Base-by-base conservation (phyloP, 306 rosid species). In the Malus sylvestris region DNA sequence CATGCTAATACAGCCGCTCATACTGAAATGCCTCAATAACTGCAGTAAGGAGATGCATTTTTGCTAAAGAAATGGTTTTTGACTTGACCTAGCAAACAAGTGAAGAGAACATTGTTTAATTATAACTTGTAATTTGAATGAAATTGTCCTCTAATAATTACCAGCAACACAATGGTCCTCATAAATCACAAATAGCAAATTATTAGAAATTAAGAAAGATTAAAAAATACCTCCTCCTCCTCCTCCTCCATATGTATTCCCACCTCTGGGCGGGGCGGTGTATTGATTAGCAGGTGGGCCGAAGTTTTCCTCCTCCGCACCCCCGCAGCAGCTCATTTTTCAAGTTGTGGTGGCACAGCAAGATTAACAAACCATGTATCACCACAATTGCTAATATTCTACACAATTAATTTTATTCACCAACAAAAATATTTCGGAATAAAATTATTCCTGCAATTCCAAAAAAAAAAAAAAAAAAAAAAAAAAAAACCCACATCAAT, bases 291-390 rank as follows among this genome's bases (percentile, higher is more conserved):
- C 87, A 14, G 93, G 93, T 10, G 93, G 93, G 10, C 90, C 91
- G 25, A 38, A 78, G 81, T 38, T 74, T 76, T 92, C 97, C 77
- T 92, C 97, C 85, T 92, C 97, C 70, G 85, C 80, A 70, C 87
- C 96, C 76, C 93, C 97, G 59, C 97, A 92, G 81, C 97, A 92
- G 82, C 85, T 78, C 97, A 92, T 92, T 63, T 79, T 93, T 89
- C 79, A 67, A 80, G 68, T 83, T 77, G 73, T 73, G 66, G 40
- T 30, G 76, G 79, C 53, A 70, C 80, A 71, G 61, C 82, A 77
- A 62, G 60, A 86, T 84, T 76, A 88, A 79, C 60, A 72, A 70
- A 57, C 92, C 89, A 90, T 74, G 79, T 69, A 70, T 14, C 20
- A 49, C 55, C 42, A 22, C 68, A 64, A 32, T 64, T 15, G 10